Conservation (phyloP, 768 basidiomycete genomes). For the Omphalotus guepiniiformis region DNA sequence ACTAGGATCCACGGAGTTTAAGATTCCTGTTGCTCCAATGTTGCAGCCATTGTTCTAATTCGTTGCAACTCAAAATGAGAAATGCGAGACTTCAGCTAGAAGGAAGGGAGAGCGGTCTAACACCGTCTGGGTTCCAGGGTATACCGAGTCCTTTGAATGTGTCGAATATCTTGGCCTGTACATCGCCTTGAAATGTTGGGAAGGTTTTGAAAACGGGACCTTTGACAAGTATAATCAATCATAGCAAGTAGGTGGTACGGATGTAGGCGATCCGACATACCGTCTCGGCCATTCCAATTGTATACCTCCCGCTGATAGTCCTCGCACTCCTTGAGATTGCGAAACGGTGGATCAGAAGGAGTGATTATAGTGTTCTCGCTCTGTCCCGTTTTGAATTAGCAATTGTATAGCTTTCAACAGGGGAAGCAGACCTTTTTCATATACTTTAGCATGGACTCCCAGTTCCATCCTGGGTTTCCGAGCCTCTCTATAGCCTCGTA, state of each 20-base stretch:
- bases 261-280: neutral
- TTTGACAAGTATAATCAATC: neutral
- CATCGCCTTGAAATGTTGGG: neutral
- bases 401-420: neutral
- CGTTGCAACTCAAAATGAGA: neutral
- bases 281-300: neutral
- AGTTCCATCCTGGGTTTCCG: conserved; percentile 8
- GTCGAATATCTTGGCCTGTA: neutral
- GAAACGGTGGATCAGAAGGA: neutral
- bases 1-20: conserved; percentile 17
- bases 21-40: conserved; percentile 3
- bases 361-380: neutral
- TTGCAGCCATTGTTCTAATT: conserved; percentile 10
- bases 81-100: neutral
- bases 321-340: neutral
- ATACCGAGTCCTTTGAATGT: neutral
- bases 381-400: neutral
- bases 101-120: neutral
- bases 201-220: conserved; percentile 1
- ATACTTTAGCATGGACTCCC: conserved; percentile 1
- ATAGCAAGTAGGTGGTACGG: neutral
- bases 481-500: neutral
- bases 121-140: conserved; percentile 2
- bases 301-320: neutral
- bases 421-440: conserved; percentile 3